Evolutionary conservation across 768 basidiomycete species (phyloP).

Genomic region (Guyanaporus albipodus): DNA sequence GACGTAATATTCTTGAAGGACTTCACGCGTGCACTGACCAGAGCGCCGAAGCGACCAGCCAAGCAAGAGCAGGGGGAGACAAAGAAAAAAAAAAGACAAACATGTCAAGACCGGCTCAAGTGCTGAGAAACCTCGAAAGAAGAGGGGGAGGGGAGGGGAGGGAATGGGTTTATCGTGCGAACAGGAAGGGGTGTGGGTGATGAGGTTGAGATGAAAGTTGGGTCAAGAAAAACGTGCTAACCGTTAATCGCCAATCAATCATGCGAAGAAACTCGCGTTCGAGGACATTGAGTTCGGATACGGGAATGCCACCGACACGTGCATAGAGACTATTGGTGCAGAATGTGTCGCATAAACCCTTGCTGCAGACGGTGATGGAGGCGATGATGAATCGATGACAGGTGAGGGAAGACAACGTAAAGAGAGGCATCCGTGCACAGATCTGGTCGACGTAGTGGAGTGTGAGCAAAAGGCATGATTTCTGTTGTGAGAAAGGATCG

Average conservation of each 20-base stretch:
- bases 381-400: constrained; percentile 98
- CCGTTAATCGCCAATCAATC: constrained; percentile 94
- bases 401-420: constrained; percentile 93
- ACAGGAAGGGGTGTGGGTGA: constrained; percentile 12
- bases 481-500: constrained; percentile 42
- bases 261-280: constrained; percentile 90
- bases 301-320: constrained; percentile 91
- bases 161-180: background rate
- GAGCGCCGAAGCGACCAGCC: constrained; percentile 3
- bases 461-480: constrained; percentile 74
- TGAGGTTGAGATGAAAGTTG: constrained; percentile 5
- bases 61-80: background rate
- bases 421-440: constrained; percentile 79
- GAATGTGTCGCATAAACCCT: constrained; percentile 93
- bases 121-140: constrained; percentile 5
- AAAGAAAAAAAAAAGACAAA: constrained; percentile 8
- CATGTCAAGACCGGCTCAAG: constrained; percentile 20
- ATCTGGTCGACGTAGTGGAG: constrained; percentile 93
- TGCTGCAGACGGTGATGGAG: constrained; percentile 86
- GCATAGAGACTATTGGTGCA: constrained; percentile 95
- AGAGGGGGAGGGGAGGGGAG: background rate
- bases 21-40: constrained; percentile 78
- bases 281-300: constrained; percentile 87
- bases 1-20: constrained; percentile 90
- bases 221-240: constrained; percentile 46